Evolutionary conservation across 208 protist species (phyloP).

Genomic region (Leishmania mexicana): DNA sequence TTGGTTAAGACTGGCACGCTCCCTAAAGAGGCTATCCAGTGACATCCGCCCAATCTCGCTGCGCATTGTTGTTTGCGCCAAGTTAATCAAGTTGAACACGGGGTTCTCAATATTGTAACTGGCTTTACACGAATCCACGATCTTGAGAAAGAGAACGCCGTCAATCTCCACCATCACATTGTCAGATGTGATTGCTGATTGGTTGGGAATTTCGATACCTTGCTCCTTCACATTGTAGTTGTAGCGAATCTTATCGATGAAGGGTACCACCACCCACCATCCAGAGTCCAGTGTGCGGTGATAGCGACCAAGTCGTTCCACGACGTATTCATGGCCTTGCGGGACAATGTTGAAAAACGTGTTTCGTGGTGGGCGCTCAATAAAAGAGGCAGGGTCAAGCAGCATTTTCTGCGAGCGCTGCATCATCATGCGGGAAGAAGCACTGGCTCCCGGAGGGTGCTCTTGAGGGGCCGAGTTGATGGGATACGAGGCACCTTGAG

Average conservation of each 20-base stretch:
- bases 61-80: constrained; percentile 97
- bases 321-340: constrained; percentile 93
- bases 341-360: constrained; percentile 94
- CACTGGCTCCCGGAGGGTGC: neutral
- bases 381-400: constrained; percentile 64
- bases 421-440: constrained; percentile 38
- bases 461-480: constrained; percentile 24
- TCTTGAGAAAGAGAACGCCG: constrained; percentile 94
- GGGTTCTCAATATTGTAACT: constrained; percentile 96
- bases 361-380: constrained; percentile 73
- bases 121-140: constrained; percentile 92
- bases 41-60: constrained; percentile 94
- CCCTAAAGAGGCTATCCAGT: constrained; percentile 94
- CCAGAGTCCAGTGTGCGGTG: constrained; percentile 91
- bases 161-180: constrained; percentile 97
- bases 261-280: constrained; percentile 90
- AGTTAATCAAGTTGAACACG: constrained; percentile 95
- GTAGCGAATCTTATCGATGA: constrained; percentile 95
- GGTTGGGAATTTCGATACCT: constrained; percentile 89
- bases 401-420: constrained; percentile 32
- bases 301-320: constrained; percentile 95
- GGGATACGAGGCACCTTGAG: constrained; percentile 12
- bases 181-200: constrained; percentile 95
- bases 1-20: constrained; percentile 92
- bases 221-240: constrained; percentile 95